Base-by-base conservation (phyloP, 2,329 filamentous ascomycete species). In the Ophiostoma sp. region DNA sequence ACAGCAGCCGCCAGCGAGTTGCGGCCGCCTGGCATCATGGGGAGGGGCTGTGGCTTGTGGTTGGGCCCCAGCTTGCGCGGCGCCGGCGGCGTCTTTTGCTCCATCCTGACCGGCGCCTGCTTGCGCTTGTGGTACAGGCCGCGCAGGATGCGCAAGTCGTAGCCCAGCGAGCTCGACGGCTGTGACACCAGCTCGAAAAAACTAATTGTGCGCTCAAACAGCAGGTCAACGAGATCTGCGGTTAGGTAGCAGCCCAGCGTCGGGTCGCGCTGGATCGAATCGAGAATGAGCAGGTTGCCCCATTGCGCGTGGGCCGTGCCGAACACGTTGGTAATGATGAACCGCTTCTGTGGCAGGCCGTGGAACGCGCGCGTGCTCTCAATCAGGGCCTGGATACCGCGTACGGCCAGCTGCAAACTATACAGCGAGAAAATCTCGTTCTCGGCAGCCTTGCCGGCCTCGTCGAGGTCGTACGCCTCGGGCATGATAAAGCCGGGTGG, bases 291-390 rank as follows among this genome's bases (percentile, higher is more conserved):
- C 76, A 97, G 87, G 77, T 98, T 98, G 71, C 95, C 94, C 83
- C 96, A 99, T 92, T 99, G 95, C 92, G 94, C 94, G 83, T 97
- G 94, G 73, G 93, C 91, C 23, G 94, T 98, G 68, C 94, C 94
- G 79, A 97, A 96, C 33, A 97, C 89, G 76, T 97, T 98, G n/a
- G 94, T 98, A 70, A 98, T 89, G 68, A 97, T 90, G 10, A 91
- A 87, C 39, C 93, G 87, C 72, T 86, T 80, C n/a, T 81, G 79
- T 20, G 86, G 82, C 35, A 91, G 83, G 1, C 83, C 83, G 73
- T 90, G 84, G 77, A 98, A 96, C 0, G 93, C 92, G 69, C 88
- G 86, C 0, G 94, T 98, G 78, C 94, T 97, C 76, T 90, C 84
- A 69, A 97, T 88, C 0, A 96, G 87, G 7, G 93, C 91, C 62